phyloP scores from a whole-genome alignment of 2,329 filamentous ascomycete species.

The Microsporum canis region DNA sequence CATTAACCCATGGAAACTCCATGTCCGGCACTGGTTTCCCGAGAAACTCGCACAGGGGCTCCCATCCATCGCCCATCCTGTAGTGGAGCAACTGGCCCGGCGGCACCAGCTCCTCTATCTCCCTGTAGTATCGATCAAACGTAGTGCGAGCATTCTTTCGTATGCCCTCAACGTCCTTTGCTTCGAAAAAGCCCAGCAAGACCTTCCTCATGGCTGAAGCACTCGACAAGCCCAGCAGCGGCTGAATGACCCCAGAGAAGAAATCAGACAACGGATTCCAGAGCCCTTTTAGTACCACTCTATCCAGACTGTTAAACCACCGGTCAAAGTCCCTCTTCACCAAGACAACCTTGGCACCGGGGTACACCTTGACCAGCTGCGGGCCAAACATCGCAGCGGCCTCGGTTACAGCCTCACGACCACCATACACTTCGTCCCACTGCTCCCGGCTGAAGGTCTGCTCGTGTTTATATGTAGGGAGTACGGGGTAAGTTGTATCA shows the following conservation, averaged over 20 bases:
- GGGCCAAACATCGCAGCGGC: slow-evolving; percentile 54
- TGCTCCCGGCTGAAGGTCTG: background rate
- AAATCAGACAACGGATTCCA: background rate
- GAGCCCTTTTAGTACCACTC: background rate
- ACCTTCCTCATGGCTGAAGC: background rate
- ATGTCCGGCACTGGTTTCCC: background rate
- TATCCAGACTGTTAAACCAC: slow-evolving; percentile 33
- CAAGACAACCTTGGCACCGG: slow-evolving; percentile 59
- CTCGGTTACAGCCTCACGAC: background rate
- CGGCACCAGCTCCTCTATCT: background rate
- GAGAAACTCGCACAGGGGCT: background rate
- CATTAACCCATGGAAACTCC: background rate
- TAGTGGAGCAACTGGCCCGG: background rate
- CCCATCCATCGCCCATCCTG: background rate
- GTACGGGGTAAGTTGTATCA: background rate
- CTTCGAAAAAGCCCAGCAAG: background rate
- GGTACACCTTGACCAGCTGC: slow-evolving; percentile 60
- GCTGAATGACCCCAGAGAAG: background rate
- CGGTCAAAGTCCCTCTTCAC: slow-evolving; percentile 55
- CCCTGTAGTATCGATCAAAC: background rate
- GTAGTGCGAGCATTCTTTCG: background rate
- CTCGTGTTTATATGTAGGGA: background rate
- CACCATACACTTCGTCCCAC: background rate
- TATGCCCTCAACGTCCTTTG: background rate
- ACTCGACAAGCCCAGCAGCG: background rate